Percentiles rank a stretch among this genome's conserved stretches.
phyloP scores from a whole-genome alignment of 2,329 filamentous ascomycete species.

The Colletotrichum graminicola region DNA sequence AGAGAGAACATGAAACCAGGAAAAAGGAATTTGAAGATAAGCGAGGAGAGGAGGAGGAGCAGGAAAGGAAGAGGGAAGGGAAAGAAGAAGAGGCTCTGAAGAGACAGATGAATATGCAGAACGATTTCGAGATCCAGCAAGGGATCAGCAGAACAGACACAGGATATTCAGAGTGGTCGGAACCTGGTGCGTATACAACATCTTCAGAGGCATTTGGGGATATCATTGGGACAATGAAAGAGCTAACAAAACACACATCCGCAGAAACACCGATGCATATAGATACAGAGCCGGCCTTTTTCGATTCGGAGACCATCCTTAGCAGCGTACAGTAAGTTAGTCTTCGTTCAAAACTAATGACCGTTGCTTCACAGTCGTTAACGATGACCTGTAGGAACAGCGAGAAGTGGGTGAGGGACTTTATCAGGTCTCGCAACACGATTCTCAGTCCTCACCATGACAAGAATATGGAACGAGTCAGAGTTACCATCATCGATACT shows the following conservation, averaged over 20 bases:
- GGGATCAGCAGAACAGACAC: constrained; percentile 7
- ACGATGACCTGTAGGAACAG: constrained; percentile 4
- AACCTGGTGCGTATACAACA: constrained; percentile 4
- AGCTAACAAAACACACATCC: background rate
- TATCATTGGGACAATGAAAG: background rate
- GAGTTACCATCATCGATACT: constrained; percentile 22
- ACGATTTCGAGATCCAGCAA: constrained; percentile 2
- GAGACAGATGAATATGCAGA: background rate
- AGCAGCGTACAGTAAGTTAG: constrained; percentile 6
- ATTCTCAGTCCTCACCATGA: constrained; percentile 7
- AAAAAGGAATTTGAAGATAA: background rate
- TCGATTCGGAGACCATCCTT: background rate
- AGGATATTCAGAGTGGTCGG: constrained; percentile 3
- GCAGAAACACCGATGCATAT: background rate
- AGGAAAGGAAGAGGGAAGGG: background rate
- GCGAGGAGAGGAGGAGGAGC: background rate
- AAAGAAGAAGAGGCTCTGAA: constrained; percentile 7
- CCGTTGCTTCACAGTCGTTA: background rate
- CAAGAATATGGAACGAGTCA: constrained; percentile 11
- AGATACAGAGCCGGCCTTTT: background rate
- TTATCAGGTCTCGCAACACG: constrained; percentile 5
- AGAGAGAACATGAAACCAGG: background rate
- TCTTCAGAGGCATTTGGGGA: background rate
- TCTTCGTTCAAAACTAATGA: background rate
- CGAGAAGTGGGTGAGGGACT: constrained; percentile 1